Conservation (phyloP, 805 yeast genomes). For the Brettanomyces anomalus region DNA sequence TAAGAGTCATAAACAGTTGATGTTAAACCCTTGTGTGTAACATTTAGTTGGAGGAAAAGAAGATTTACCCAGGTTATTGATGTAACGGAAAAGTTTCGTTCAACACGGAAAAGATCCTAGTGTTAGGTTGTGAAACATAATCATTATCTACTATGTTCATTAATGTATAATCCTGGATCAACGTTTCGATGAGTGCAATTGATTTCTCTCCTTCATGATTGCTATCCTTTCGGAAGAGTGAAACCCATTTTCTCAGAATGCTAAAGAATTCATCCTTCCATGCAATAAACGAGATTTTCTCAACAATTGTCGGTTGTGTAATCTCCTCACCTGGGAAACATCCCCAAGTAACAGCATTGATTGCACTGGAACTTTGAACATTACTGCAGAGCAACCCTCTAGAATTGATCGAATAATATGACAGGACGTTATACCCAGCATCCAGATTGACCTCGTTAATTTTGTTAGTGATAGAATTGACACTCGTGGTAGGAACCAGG, state of each 20-base stretch:
- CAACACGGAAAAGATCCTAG: slow-evolving; percentile 2
- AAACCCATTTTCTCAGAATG: slow-evolving; percentile 69
- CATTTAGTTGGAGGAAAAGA: neutral
- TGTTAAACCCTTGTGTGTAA: neutral
- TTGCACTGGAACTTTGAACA: slow-evolving; percentile 43
- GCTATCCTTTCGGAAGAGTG: slow-evolving; percentile 26
- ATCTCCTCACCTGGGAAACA: slow-evolving; percentile 94
- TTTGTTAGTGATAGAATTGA: slow-evolving; percentile 29
- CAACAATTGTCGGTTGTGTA: slow-evolving; percentile 93
- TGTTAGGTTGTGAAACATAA: slow-evolving; percentile 28
- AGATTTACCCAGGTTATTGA: neutral
- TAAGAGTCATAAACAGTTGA: slow-evolving; percentile 3
- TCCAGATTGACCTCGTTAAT: slow-evolving; percentile 37
- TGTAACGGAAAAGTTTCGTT: neutral
- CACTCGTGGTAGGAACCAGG: slow-evolving; percentile 49
- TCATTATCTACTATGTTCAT: slow-evolving; percentile 90
- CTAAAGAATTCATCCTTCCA: slow-evolving; percentile 96
- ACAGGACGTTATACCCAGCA: slow-evolving; percentile 42
- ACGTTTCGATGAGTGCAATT: slow-evolving; percentile 32
- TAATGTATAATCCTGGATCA: slow-evolving; percentile 57
- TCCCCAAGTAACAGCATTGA: slow-evolving; percentile 98
- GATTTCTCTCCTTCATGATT: slow-evolving; percentile 19
- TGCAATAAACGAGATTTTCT: slow-evolving; percentile 82
- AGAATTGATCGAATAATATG: slow-evolving; percentile 70
- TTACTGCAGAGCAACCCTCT: slow-evolving; percentile 55